Base-by-base conservation (phyloP, 768 basidiomycete species). In the Sarcodon aspratus region DNA sequence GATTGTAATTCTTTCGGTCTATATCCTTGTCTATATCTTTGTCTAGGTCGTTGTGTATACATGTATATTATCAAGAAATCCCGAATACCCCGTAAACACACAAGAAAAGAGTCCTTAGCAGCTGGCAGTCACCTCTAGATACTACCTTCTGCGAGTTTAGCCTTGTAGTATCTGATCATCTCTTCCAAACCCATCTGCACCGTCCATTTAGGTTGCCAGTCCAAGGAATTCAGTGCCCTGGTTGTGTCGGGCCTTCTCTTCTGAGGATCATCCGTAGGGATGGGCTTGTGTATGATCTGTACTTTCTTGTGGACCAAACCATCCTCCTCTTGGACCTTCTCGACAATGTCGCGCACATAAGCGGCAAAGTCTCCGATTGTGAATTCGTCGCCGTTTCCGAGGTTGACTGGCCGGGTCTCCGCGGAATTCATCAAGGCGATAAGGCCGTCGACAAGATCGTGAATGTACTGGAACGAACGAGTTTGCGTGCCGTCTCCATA, bases 391-490 rank as follows among this genome's bases (percentile, higher is more conserved):
- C 82, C 71, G 59, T 92, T 93, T 50, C 96, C 96, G 56, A 99
- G 82, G 76, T 99, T 99, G 65, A 95, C 90, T 1, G 96, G 96
- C 33, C 90, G 85, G 48, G 86, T 76, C 68, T 96, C 92, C 61
- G 79, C 69, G 13, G 92, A 92, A 73, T 94, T 96, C 96, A 99
- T 99, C 56, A 94, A 74, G 17, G 81, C 78, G 62, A 93, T 93
- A 49, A 93, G 69, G 38, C 95, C 96, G 61, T 97, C 93, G 61
- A 95, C 74, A 54, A 99, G 80, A 65, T 99, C 96, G 71, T 99
- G 96, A 51, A 99, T 83, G 69, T 95, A 99, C 69, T 95, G 93
- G 80, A 95, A 93, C 10, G 93, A 95, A 51, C 92, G 86, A 17
- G 92, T 94, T 70, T 95, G 92, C 40, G 68, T 79, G 55, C 92